Percentiles rank a stretch among this genome's conserved stretches.
Conservation (phyloP, 371 early-diverging fungal species). For the Nosema muscidifuracis region DNA sequence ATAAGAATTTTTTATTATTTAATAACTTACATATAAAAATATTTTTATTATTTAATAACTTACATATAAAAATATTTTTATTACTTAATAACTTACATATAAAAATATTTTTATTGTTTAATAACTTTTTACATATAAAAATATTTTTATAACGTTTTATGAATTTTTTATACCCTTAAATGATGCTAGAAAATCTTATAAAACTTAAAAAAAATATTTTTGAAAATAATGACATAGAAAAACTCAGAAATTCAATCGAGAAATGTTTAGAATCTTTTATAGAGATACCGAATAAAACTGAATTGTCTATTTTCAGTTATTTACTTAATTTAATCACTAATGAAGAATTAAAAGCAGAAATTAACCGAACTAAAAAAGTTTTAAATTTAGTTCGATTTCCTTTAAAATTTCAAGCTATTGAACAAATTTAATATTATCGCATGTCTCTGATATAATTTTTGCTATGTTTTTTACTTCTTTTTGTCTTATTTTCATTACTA, state of each 20-base stretch:
- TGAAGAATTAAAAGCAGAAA: neutral
- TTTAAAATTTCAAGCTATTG: slow-evolving; percentile 11
- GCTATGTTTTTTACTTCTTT: slow-evolving; percentile 28
- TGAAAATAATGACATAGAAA: neutral
- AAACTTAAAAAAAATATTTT: neutral
- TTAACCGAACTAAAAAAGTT: slow-evolving; percentile 7
- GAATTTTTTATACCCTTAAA: neutral
- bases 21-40: too few species aligned
- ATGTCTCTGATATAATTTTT: slow-evolving; percentile 5
- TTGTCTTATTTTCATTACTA: slow-evolving; percentile 23
- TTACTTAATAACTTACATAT: too few species aligned
- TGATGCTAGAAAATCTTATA: neutral
- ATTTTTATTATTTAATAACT: too few species aligned
- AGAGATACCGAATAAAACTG: neutral
- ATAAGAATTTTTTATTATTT: too few species aligned
- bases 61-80: too few species aligned
- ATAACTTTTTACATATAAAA: too few species aligned
- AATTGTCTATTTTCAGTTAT: neutral
- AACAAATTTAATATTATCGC: slow-evolving; percentile 3
- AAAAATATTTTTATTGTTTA: too few species aligned
- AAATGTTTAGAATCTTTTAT: neutral
- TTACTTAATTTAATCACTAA: neutral
- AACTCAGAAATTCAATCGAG: neutral
- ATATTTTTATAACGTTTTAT: neutral
- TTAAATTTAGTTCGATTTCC: slow-evolving; percentile 37